Conservation (phyloP, 2,329 filamentous ascomycete genomes). For the Pestalotiopsis sp. region DNA sequence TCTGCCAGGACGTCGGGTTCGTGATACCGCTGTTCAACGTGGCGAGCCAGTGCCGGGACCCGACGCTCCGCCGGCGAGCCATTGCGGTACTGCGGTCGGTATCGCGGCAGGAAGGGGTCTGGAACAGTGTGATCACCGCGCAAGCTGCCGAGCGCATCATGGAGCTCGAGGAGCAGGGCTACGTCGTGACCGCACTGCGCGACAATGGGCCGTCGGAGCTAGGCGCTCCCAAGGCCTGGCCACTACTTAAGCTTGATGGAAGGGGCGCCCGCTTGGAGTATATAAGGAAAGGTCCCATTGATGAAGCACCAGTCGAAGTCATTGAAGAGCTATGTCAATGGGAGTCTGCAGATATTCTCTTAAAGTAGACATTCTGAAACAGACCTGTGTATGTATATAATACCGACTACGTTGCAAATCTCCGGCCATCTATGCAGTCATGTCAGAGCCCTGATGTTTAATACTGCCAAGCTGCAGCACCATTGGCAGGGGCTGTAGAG, state of each 20-base stretch:
- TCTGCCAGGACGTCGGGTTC: constrained; percentile 14
- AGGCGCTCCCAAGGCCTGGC: background rate
- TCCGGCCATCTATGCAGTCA: background rate
- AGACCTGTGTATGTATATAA: background rate
- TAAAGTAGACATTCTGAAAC: background rate
- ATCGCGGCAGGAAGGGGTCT: constrained; percentile 13
- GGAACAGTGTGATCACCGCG: constrained; percentile 12
- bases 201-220: background rate
- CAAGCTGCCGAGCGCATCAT: constrained; percentile 14
- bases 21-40: constrained; percentile 15
- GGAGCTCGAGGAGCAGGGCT: constrained; percentile 6
- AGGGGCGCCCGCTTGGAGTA: background rate
- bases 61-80: background rate
- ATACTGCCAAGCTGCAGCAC: background rate
- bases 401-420: background rate
- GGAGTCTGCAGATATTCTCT: background rate
- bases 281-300: background rate
- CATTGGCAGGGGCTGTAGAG: background rate
- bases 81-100: constrained; percentile 12
- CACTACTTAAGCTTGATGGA: background rate
- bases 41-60: constrained; percentile 11
- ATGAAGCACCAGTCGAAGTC: background rate
- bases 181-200: background rate
- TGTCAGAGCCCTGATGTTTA: background rate
- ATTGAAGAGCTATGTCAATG: background rate